Conservation (phyloP, 2,329 filamentous ascomycete genomes). For the Zopfia rhizophila region DNA sequence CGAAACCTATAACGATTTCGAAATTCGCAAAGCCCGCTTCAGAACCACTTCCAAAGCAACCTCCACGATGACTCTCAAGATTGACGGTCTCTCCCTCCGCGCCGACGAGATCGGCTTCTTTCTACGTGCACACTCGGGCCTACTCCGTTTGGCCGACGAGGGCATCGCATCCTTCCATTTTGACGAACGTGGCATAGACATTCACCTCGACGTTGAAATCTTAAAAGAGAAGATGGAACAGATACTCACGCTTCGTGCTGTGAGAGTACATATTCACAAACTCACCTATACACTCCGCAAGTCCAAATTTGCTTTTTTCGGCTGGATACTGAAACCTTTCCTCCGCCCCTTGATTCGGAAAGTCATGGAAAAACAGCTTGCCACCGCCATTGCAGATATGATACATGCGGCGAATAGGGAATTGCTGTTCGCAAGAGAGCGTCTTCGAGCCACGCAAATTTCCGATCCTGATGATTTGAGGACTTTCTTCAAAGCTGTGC, state of each 20-base stretch:
- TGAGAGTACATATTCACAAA: conserved; percentile 86
- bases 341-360: conserved; percentile 83
- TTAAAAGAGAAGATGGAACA: conserved; percentile 81
- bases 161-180: conserved; percentile 88
- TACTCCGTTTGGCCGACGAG: conserved; percentile 80
- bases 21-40: conserved; percentile 81
- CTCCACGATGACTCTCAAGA: conserved; percentile 78
- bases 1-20: conserved; percentile 85
- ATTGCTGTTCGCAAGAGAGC: conserved; percentile 84
- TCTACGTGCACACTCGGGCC: conserved; percentile 79
- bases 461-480: conserved; percentile 80
- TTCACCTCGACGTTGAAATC: conserved; percentile 86
- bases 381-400: conserved; percentile 73
- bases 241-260: conserved; percentile 79
- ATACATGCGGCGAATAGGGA: conserved; percentile 84
- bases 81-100: conserved; percentile 84
- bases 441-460: conserved; percentile 85
- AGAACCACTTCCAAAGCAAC: conserved; percentile 73
- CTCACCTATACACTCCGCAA: conserved; percentile 80
- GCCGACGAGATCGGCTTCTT: conserved; percentile 92
- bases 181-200: conserved; percentile 86
- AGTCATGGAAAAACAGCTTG: conserved; percentile 81
- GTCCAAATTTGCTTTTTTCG: conserved; percentile 79
- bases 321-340: conserved; percentile 86
- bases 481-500: conserved; percentile 84